Evolutionary conservation across 306 rosid genomes (phyloP).

Genomic region (Bauhinia variegata): DNA sequence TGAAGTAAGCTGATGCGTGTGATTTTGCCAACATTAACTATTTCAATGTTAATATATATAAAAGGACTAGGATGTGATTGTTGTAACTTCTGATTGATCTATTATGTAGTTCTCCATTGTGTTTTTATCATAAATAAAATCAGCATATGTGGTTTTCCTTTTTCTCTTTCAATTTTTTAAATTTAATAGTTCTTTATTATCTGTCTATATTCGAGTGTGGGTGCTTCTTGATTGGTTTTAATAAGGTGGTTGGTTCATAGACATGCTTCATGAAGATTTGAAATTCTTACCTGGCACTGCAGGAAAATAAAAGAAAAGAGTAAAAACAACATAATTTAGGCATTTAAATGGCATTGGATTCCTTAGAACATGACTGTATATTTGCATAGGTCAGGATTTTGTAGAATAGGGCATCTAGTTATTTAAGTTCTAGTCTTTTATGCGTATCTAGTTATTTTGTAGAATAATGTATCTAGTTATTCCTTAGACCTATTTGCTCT

Average conservation of each 20-base stretch:
- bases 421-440: background rate
- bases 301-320: background rate
- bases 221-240: background rate
- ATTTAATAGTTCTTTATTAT: background rate
- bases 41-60: constrained; percentile 20
- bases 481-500: constrained; percentile 37
- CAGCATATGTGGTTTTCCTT: background rate
- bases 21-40: constrained; percentile 11
- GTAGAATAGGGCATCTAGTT: constrained; percentile 1
- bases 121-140: background rate
- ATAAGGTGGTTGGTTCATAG: background rate
- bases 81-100: background rate
- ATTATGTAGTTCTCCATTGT: background rate
- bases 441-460: no score
- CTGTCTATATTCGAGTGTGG: background rate
- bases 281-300: background rate
- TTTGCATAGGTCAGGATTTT: constrained; percentile 21
- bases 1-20: constrained; percentile 62
- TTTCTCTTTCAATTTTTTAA: no score
- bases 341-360: background rate
- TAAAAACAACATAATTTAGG: background rate
- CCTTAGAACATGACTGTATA: background rate
- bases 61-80: background rate
- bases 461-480: no score
- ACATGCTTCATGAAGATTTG: background rate